Conservation (phyloP, 2,329 filamentous ascomycete species). For the Colletotrichum chrysophilum region DNA sequence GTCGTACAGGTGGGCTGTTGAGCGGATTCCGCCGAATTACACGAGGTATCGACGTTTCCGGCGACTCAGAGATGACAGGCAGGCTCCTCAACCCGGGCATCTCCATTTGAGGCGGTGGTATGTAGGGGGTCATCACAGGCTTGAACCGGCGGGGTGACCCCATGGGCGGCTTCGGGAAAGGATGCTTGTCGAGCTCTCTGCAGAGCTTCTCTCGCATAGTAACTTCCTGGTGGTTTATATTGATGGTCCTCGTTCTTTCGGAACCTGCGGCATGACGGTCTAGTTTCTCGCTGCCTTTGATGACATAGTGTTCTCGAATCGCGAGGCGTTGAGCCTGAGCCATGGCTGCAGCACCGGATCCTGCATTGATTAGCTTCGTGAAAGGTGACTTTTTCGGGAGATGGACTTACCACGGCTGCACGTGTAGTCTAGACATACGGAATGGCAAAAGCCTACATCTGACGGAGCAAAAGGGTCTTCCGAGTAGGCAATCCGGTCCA, state of each 20-base stretch:
- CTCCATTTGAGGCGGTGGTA: neutral
- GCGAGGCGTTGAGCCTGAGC: neutral
- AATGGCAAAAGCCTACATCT: neutral
- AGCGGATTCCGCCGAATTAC: neutral
- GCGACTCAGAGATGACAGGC: neutral
- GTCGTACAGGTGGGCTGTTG: neutral
- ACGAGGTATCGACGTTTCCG: neutral
- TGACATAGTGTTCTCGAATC: conserved; percentile 8
- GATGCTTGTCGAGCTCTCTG: neutral
- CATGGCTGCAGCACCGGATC: neutral
- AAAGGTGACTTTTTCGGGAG: neutral
- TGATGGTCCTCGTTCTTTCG: conserved; percentile 1
- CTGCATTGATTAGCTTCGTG: neutral
- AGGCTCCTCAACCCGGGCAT: neutral
- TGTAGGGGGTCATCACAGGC: neutral
- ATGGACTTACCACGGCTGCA: neutral
- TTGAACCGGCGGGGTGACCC: conserved; percentile 9
- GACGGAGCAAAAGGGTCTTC: conserved; percentile 9
- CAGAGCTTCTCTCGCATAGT: conserved; percentile 8
- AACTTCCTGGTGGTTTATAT: conserved; percentile 7
- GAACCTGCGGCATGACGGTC: neutral
- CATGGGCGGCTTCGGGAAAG: neutral
- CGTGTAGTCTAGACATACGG: neutral
- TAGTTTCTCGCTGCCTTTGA: neutral
- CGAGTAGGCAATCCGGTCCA: conserved; percentile 4